phyloP scores from a whole-genome alignment of 305 asterid species.

The Galium porrigens region DNA sequence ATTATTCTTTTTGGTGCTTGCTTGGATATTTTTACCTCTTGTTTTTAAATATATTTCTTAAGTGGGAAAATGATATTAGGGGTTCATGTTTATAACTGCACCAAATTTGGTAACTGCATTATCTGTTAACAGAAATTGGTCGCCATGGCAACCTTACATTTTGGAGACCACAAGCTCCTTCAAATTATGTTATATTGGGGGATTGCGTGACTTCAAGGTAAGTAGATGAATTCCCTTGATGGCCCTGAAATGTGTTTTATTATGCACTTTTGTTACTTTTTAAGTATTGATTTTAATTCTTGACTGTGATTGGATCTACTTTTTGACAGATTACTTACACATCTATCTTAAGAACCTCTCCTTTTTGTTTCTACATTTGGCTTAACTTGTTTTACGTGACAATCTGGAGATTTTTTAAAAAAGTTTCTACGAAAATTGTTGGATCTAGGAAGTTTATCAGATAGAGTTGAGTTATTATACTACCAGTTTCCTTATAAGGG shows the following conservation, averaged over 20 bases:
- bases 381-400: not conserved
- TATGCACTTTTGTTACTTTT: not conserved
- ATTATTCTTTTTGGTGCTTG: conserved; percentile 10
- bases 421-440: too few species aligned
- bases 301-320: not conserved
- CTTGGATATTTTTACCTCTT: not conserved
- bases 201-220: conserved; percentile 97
- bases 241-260: not conserved
- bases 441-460: not conserved
- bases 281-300: not conserved
- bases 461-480: not conserved
- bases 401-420: not conserved
- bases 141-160: conserved; percentile 70
- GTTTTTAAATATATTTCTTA: not conserved
- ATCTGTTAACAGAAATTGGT: conserved; percentile 52
- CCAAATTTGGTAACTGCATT: conserved; percentile 15
- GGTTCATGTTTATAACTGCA: not conserved
- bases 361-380: not conserved
- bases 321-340: not conserved
- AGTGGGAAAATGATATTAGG: not conserved
- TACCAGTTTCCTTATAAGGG: not conserved
- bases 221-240: conserved; percentile 10
- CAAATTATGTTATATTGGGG: conserved; percentile 85
- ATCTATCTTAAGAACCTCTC: not conserved
- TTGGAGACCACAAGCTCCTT: conserved; percentile 99